phyloP scores from a whole-genome alignment of 2,329 filamentous ascomycete genomes.

The Arthrinium puccinioides region DNA sequence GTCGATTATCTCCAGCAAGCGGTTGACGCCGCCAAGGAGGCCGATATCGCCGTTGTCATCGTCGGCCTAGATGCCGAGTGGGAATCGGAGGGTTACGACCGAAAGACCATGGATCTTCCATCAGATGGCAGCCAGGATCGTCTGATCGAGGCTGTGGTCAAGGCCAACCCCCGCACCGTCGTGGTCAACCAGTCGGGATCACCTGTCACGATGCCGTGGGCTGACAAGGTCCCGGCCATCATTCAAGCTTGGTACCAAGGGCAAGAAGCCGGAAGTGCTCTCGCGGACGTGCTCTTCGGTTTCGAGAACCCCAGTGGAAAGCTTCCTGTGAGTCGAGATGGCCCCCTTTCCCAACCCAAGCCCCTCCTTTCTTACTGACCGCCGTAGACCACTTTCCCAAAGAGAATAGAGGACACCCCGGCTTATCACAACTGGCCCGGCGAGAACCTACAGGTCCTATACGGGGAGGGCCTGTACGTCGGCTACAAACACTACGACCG shows the following conservation, averaged over 20 bases:
- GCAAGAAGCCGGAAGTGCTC: constrained; percentile 60
- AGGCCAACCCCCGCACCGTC: constrained; percentile 57
- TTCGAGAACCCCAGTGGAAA: constrained; percentile 60
- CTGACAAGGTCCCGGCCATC: constrained; percentile 54
- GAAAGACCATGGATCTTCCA: constrained; percentile 53
- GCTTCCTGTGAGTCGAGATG: constrained; percentile 41
- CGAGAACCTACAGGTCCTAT: constrained; percentile 60
- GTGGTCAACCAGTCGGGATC: constrained; percentile 66
- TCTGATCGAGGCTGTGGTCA: constrained; percentile 54
- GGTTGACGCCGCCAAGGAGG: constrained; percentile 50
- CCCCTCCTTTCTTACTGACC: too few relatives aligned
- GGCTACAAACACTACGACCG: constrained; percentile 69
- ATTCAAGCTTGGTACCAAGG: constrained; percentile 67
- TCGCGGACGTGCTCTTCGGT: constrained; percentile 61
- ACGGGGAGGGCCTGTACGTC: constrained; percentile 67
- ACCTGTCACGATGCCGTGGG: constrained; percentile 66
- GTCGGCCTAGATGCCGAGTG: constrained; percentile 67
- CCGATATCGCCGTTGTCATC: constrained; percentile 62
- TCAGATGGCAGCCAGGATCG: constrained; percentile 51
- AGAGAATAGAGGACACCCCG: constrained; percentile 55
- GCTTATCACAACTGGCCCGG: constrained; percentile 68
- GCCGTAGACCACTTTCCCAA: constrained; percentile 56
- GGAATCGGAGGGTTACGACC: constrained; percentile 69
- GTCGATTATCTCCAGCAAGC: constrained; percentile 58
- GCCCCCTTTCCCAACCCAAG: too few relatives aligned